Conservation (phyloP, 768 basidiomycete genomes). For the Leucosporidium creatinivorum region DNA sequence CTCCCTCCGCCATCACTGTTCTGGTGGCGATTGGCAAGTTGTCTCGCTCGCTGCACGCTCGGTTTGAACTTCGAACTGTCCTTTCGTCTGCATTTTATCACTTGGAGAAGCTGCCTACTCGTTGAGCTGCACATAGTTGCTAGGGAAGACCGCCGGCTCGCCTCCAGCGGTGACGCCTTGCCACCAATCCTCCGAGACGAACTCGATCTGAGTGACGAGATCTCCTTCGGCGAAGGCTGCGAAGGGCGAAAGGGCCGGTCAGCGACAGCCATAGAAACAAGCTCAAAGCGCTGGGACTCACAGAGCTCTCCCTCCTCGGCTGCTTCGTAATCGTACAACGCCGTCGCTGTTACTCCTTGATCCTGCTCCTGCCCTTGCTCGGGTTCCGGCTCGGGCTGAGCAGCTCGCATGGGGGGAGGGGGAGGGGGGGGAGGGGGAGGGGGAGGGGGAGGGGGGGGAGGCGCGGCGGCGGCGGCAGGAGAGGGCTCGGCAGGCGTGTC, state of each 20-base stretch:
- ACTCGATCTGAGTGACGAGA: slow-evolving; percentile 69
- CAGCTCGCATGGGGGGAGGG: slow-evolving; percentile 30
- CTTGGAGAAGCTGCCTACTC: no score
- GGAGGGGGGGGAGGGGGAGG: slow-evolving; percentile 38
- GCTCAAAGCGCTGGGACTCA: neutral
- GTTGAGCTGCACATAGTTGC: slow-evolving; percentile 76
- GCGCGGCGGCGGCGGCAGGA: slow-evolving; percentile 27
- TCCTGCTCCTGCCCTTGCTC: neutral
- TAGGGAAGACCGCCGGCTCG: slow-evolving; percentile 77
- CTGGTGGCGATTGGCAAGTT: no score
- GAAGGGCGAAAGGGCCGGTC: neutral
- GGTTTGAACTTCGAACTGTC: no score
- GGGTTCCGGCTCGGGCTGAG: slow-evolving; percentile 1
- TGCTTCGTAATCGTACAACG: slow-evolving; percentile 74
- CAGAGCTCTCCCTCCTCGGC: slow-evolving; percentile 79
- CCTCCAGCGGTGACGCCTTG: slow-evolving; percentile 65
- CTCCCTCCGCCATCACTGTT: no score
- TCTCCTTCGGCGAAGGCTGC: slow-evolving; percentile 63
- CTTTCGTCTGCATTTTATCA: no score
- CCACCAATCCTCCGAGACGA: slow-evolving; percentile 88
- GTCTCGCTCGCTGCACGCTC: no score
- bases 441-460: slow-evolving; percentile 45
- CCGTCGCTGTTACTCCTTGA: slow-evolving; percentile 38
- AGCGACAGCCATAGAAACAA: neutral
- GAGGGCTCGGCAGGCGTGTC: slow-evolving; percentile 19